Evolutionary conservation across 2,329 filamentous ascomycete species (phyloP).

Genomic region (Fusarium haematococcum): DNA sequence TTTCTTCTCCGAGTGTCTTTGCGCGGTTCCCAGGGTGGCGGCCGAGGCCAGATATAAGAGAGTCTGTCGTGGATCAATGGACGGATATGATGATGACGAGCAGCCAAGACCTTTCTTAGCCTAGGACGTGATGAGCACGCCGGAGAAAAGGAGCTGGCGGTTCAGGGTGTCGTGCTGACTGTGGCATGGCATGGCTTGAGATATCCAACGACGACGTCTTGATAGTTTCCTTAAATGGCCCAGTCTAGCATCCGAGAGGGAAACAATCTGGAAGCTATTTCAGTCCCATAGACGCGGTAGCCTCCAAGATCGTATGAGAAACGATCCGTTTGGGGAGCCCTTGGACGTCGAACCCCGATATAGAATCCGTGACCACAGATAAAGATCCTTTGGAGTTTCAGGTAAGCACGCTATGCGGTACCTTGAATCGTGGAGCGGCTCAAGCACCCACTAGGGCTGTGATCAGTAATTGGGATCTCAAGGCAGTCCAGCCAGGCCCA

Average conservation of each 20-base stretch:
- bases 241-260: neutral
- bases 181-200: neutral
- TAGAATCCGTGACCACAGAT: constrained; percentile 1
- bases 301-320: neutral
- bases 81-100: constrained; percentile 9
- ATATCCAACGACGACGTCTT: neutral
- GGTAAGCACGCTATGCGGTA: constrained; percentile 2
- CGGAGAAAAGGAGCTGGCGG: constrained; percentile 15
- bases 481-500: constrained; percentile 12
- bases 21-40: constrained; percentile 9
- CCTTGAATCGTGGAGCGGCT: constrained; percentile 15
- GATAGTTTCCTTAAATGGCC: constrained; percentile 11
- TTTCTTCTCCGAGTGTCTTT: constrained; percentile 18
- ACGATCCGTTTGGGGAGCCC: neutral
- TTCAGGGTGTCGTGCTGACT: constrained; percentile 3
- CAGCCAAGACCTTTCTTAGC: constrained; percentile 31
- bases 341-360: neutral
- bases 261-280: neutral
- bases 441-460: constrained; percentile 22
- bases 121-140: constrained; percentile 18
- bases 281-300: neutral
- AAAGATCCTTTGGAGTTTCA: constrained; percentile 13
- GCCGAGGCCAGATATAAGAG: constrained; percentile 21
- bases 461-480: constrained; percentile 20
- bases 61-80: neutral